Percentiles rank a stretch among this genome's conserved stretches.
These are phyloP conservation scores for Aeminium ludgeri DNA, from an alignment of 495 filamentous ascomycete genomes.

Conservation along the genomic window DNA sequence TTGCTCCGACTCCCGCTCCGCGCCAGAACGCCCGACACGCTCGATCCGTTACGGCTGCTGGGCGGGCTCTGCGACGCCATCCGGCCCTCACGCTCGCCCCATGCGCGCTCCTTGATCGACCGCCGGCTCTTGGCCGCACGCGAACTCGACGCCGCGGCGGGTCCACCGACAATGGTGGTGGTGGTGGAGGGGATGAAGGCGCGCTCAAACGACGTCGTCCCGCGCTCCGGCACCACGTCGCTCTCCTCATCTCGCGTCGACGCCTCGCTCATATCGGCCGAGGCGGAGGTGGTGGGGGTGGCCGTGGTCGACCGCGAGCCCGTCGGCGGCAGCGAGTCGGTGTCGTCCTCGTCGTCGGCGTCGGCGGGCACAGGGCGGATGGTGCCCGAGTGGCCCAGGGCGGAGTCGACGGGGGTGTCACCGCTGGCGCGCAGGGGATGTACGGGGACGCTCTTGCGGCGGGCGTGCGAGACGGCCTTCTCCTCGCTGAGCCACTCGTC, in stretches of 20 bases:
- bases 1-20: constrained; percentile 1
- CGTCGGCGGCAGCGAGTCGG: no score
- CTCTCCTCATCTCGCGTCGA: no score
- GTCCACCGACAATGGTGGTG: constrained; percentile 6
- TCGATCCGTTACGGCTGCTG: constrained; percentile 5
- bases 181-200: constrained; percentile 6
- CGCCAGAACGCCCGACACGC: constrained; percentile 8
- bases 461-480: background rate
- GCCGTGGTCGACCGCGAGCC: no score
- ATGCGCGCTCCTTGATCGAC: constrained; percentile 5
- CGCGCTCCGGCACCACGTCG: constrained; percentile 3
- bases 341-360: background rate
- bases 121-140: constrained; percentile 1
- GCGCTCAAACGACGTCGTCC: constrained; percentile 11
- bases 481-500: constrained; percentile 14
- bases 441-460: constrained; percentile 1
- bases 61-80: background rate
- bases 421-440: background rate
- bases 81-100: constrained; percentile 10
- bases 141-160: constrained; percentile 2
- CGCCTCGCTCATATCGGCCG: background rate
- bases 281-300: no score
- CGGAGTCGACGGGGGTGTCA: background rate
- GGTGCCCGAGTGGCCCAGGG: background rate
- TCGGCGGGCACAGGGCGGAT: background rate